Evolutionary conservation across 208 protist species (phyloP), one percentile per base, ranked within the genome.

Genomic region (Leishmania tarentolae): DNA sequence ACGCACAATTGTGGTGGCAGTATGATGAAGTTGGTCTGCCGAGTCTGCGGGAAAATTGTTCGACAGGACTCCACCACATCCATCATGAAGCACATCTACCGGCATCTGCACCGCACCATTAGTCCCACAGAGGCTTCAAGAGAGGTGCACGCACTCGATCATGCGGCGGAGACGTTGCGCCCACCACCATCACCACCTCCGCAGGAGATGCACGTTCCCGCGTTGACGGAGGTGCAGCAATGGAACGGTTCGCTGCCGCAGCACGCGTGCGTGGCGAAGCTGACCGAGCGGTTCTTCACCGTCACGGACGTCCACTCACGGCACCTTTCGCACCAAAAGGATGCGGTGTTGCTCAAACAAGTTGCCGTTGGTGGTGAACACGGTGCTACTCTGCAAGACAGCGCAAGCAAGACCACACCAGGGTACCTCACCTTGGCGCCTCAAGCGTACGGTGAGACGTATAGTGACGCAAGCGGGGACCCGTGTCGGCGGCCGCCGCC

Each of bases 221-320:
- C 84, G 24, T 57, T 31, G 44, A 82, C 70, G 28, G 81, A 82
- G 40, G 78, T 91, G 19, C 68, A 87, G 61, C 21, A 77, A 35
- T 96, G 92, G 92, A 91, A 91, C 63, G 40, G 75, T 5, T 50
- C 78, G 7, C 77, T 94, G 1, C 83, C 92, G 2, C 89, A 91
- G 70, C 84, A 83, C 50, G 79, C 81, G 19, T 93, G 89, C 46
- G 83, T 81, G 44, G 77, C 68, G 24, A 63, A 77, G 50, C 76
- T 92, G 75, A 77, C 80, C 35, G 79, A 81, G 15, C 44, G 61
- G 17, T 91, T 91, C 66, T 90, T 87, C 52, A 69, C 31, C 17
- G 47, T 78, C 21, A 59, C 59, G 0, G 79, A 83, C 40, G 44
- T 88, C 40, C 65, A 63, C 11, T 44, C 13, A 46, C 80, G 59